Conservation (phyloP, 2,329 filamentous ascomycete genomes). For the Trichoderma simmonsii region DNA sequence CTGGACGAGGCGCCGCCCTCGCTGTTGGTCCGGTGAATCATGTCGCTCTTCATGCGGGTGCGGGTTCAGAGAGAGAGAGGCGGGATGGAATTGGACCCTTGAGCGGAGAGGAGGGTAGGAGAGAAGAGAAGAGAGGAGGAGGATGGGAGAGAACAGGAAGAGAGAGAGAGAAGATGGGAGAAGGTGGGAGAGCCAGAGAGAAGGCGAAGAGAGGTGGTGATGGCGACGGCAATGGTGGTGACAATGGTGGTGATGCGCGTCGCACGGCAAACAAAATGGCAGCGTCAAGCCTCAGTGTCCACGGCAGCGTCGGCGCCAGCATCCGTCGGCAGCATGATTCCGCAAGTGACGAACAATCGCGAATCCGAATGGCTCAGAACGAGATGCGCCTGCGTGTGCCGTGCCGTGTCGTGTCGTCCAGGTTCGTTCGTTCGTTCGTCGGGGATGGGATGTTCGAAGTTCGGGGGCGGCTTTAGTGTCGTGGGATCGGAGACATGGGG, state of each 20-base stretch:
- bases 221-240: background rate
- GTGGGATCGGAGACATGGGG: slow-evolving; percentile 9
- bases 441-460: background rate
- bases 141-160: background rate
- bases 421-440: background rate
- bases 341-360: background rate
- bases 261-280: background rate
- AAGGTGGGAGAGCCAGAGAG: background rate
- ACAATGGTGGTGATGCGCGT: background rate
- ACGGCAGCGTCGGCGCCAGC: slow-evolving; percentile 20
- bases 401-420: background rate
- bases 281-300: slow-evolving; percentile 20
- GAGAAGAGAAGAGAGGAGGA: background rate
- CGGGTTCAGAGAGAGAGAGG: background rate
- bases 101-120: background rate
- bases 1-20: slow-evolving; percentile 25
- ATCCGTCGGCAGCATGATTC: slow-evolving; percentile 20
- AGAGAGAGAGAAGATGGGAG: background rate
- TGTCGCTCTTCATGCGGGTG: slow-evolving; percentile 17
- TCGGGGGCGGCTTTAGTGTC: background rate
- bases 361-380: background rate
- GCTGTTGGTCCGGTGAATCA: slow-evolving; percentile 32
- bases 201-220: background rate
- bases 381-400: background rate
- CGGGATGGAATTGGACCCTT: background rate